Conservation (phyloP, 1,139 yeast species). For the Kodamaea derodonti region DNA sequence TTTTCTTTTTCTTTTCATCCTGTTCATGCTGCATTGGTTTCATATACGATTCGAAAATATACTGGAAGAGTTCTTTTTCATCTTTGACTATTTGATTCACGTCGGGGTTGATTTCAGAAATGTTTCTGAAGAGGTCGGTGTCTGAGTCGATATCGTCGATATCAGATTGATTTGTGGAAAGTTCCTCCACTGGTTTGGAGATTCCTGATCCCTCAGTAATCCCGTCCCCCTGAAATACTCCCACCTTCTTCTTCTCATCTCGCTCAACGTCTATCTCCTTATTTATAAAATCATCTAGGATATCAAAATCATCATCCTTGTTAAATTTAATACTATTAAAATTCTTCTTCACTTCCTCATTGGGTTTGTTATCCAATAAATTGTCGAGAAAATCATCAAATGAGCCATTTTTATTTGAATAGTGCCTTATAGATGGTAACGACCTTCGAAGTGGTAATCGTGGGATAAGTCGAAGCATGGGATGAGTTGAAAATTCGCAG, state of each 20-base stretch:
- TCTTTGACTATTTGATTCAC: slow-evolving; percentile 17
- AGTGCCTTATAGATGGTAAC: too few relatives aligned
- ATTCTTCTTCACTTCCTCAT: background rate
- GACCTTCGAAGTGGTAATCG: too few relatives aligned
- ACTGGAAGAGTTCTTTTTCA: slow-evolving; percentile 22
- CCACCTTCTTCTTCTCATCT: background rate
- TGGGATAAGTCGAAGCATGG: too few relatives aligned
- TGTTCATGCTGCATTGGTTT: slow-evolving; percentile 11
- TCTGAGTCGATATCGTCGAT: background rate
- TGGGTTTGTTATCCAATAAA: background rate
- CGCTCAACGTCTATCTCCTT: slow-evolving; percentile 5
- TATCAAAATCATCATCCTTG: slow-evolving; percentile 8
- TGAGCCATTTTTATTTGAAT: background rate
- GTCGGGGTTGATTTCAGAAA: slow-evolving; percentile 6
- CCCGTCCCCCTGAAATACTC: background rate
- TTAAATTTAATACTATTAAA: slow-evolving; percentile 1
- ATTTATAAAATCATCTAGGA: slow-evolving; percentile 12
- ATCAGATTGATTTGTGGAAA: background rate
- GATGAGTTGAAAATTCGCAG: too few relatives aligned
- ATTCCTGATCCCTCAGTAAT: background rate
- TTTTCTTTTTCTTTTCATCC: slow-evolving; percentile 6
- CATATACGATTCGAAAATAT: slow-evolving; percentile 23
- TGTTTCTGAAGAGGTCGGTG: background rate
- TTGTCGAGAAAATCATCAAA: background rate
- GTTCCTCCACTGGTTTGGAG: background rate